Evolutionary conservation across 1,139 yeast species (phyloP).

Genomic region (Hansenula sp.): DNA sequence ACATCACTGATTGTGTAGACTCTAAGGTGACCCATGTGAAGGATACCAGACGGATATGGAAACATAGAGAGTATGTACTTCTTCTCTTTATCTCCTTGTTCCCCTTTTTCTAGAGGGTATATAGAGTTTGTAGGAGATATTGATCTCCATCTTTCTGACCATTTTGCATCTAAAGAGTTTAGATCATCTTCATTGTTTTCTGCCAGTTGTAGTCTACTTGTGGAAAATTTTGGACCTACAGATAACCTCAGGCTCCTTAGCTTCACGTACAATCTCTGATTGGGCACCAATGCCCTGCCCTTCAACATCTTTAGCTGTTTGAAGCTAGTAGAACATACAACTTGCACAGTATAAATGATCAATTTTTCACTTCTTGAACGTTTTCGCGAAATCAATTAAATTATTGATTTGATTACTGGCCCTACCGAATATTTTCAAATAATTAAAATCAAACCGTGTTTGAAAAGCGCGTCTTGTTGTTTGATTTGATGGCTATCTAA

Average conservation of each 20-base stretch:
- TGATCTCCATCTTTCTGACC: constrained; percentile 48
- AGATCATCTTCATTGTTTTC: constrained; percentile 2
- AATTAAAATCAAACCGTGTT: not conserved
- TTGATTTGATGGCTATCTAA: too few species aligned
- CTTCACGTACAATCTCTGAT: too few species aligned
- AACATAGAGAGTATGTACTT: constrained; percentile 83
- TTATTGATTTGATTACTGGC: too few species aligned
- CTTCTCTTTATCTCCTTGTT: constrained; percentile 29
- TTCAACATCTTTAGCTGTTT: not conserved
- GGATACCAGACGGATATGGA: constrained; percentile 91
- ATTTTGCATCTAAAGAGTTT: constrained; percentile 18
- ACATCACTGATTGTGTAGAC: constrained; percentile 91
- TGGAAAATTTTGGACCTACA: too few species aligned
- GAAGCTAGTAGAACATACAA: too few species aligned
- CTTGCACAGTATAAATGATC: too few species aligned
- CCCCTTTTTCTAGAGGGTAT: constrained; percentile 33
- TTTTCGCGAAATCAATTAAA: too few species aligned
- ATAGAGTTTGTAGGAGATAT: constrained; percentile 35
- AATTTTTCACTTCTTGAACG: too few species aligned
- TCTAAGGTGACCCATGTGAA: constrained; percentile 91
- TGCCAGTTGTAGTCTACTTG: not conserved
- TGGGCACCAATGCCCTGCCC: too few species aligned
- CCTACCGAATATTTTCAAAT: too few species aligned
- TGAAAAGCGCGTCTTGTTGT: too few species aligned
- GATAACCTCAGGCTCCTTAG: too few species aligned